These are phyloP conservation scores for Xylaria sp. DNA, from an alignment of 2,329 filamentous ascomycete genomes.

Conservation along the genomic window DNA sequence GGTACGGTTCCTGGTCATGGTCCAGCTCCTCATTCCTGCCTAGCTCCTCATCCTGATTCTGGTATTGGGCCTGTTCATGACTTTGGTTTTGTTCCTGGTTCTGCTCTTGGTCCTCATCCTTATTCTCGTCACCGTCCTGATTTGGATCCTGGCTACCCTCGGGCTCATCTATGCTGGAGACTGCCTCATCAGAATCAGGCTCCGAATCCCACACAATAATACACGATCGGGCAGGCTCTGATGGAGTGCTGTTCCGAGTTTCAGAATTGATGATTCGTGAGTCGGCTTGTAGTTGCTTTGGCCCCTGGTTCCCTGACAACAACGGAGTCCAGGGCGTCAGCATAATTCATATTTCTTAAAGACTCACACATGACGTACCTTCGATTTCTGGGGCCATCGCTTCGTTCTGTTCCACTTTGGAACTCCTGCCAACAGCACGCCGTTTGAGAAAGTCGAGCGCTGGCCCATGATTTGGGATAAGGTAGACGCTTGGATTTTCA, in stretches of 20 bases:
- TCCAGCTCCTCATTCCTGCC: not conserved
- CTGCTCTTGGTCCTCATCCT: not conserved
- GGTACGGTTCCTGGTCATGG: not conserved
- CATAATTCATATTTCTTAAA: not conserved
- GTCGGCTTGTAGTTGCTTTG: not conserved
- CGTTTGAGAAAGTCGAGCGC: not conserved
- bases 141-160: not conserved
- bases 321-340: not conserved
- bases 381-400: not conserved
- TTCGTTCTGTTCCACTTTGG: not conserved
- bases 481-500: not conserved
- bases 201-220: not conserved
- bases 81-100: not conserved
- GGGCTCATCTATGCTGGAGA: not conserved
- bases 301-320: not conserved
- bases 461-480: not conserved
- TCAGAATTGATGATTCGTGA: not conserved
- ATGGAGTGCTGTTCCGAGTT: not conserved
- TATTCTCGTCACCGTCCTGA: not conserved
- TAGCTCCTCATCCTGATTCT: not conserved
- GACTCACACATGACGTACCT: not conserved
- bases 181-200: not conserved
- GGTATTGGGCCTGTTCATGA: not conserved
- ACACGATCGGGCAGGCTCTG: not conserved
- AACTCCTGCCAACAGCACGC: not conserved